Base-by-base conservation (phyloP, 2,329 filamentous ascomycete species). In the Cryphonectria japonica region DNA sequence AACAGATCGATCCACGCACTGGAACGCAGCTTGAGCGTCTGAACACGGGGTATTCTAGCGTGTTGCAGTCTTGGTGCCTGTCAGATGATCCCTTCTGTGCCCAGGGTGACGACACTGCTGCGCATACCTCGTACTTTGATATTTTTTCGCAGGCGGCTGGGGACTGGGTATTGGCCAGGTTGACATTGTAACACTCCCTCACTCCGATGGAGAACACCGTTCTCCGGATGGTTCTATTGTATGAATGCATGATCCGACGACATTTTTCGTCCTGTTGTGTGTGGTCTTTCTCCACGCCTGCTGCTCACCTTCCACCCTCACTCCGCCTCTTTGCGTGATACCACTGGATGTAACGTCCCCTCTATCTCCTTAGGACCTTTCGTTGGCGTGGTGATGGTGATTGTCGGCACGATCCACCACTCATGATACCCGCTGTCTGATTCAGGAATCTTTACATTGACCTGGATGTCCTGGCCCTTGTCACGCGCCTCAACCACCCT, bases 391-490 rank as follows among this genome's bases (percentile, higher is more conserved):
- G 50, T 59, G 8, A 72, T 37, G 1, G 62, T 75, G 26, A 89
- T 75, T 76, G 82, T 85, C 2, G 89, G 89, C 68, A 91, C 87
- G 71, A 90, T 82, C 89, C 89, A 91, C 86, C 87, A 91, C 76
- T 87, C 84, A 78, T 91, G 88, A 78, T 90, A 90, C 43, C 84
- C 82, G 76, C 86, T 83, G 16, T 85, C 85, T 34, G 85, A 81
- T 32, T 78, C 78, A 11, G 88, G 88, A 64, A 91, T 82, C 76
- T 88, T 85, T 34, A 83, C 84, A 75, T 80, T 85, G 32, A 89
- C 76, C 67, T 79, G 80, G 66, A 85, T 61, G 72, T 73, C 73
- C 57, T 73, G 71, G 13, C 65, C 69, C 67, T 71, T 72, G 75
- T 68, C 74, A 75, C 71, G 76, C 71, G 77, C 79, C 26, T 83